Conservation (phyloP, 2,329 filamentous ascomycete species). For the Fusarium avenaceum region DNA sequence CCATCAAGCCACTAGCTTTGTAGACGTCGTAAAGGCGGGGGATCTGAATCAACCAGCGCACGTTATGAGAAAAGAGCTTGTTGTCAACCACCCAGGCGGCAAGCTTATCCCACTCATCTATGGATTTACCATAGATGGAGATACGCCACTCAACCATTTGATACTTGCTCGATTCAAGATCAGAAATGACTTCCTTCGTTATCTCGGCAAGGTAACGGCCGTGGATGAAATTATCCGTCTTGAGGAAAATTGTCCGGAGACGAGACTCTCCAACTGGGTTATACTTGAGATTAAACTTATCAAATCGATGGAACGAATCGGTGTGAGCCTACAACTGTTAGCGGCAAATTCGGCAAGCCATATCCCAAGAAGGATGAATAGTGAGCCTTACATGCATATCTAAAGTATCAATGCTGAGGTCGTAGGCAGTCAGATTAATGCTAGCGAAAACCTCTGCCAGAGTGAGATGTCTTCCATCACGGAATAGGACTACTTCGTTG, state of each 20-base stretch:
- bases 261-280: conserved; percentile 97
- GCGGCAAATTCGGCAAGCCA: not conserved
- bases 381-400: conserved; percentile 88
- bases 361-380: not conserved
- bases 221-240: conserved; percentile 98
- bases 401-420: conserved; percentile 96
- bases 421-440: conserved; percentile 97
- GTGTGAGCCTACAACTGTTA: conserved; percentile 79
- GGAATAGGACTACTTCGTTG: conserved; percentile 91
- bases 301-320: conserved; percentile 97
- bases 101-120: conserved; percentile 97
- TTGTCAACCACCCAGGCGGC: conserved; percentile 98
- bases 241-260: conserved; percentile 96
- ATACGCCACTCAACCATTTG: conserved; percentile 99
- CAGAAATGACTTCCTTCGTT: conserved; percentile 96
- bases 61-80: conserved; percentile 97
- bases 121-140: conserved; percentile 91
- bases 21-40: conserved; percentile 96
- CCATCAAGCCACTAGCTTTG: conserved; percentile 88
- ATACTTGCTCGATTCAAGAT: conserved; percentile 98
- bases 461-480: conserved; percentile 93
- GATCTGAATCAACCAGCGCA: conserved; percentile 96
- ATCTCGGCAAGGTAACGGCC: conserved; percentile 97
- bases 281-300: conserved; percentile 99
- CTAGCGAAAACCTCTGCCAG: conserved; percentile 95